Conservation (phyloP, 2,329 filamentous ascomycete genomes). For the Xylariaceae sp. region DNA sequence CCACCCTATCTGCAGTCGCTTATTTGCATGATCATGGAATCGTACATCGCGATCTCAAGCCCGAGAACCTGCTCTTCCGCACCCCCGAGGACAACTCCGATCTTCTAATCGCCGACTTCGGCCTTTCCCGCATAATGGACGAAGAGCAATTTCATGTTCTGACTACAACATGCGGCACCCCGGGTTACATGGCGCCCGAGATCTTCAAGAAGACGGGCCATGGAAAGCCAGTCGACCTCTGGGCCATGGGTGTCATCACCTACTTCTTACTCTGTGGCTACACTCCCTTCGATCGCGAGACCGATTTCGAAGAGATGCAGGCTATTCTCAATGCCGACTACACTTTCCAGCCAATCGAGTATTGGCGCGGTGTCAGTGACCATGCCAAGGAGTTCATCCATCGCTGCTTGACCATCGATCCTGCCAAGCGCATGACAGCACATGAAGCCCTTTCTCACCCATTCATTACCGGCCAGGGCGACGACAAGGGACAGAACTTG, state of each 20-base stretch:
- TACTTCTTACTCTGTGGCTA: slow-evolving; percentile 98
- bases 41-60: slow-evolving; percentile 95
- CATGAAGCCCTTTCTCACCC: slow-evolving; percentile 70
- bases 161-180: slow-evolving; percentile 95
- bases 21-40: slow-evolving; percentile 99
- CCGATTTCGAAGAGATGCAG: slow-evolving; percentile 98
- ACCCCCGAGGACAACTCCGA: slow-evolving; percentile 98
- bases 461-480: slow-evolving; percentile 57
- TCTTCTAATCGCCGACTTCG: slow-evolving; percentile 94
- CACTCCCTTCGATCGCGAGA: slow-evolving; percentile 95
- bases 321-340: slow-evolving; percentile 96
- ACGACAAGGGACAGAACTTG: slow-evolving; percentile 56
- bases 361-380: slow-evolving; percentile 90
- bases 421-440: slow-evolving; percentile 81
- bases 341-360: slow-evolving; percentile 88
- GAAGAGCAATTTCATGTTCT: slow-evolving; percentile 97
- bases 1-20: slow-evolving; percentile 92
- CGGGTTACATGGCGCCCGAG: slow-evolving; percentile 98
- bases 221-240: slow-evolving; percentile 96
- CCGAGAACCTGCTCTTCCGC: slow-evolving; percentile 93
- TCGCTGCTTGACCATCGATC: slow-evolving; percentile 86
- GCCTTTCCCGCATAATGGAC: slow-evolving; percentile 94
- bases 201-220: slow-evolving; percentile 99
- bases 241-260: slow-evolving; percentile 97
- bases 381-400: slow-evolving; percentile 89